phyloP scores from a whole-genome alignment of 805 yeast genomes.

The Suhomyces emberorum region DNA sequence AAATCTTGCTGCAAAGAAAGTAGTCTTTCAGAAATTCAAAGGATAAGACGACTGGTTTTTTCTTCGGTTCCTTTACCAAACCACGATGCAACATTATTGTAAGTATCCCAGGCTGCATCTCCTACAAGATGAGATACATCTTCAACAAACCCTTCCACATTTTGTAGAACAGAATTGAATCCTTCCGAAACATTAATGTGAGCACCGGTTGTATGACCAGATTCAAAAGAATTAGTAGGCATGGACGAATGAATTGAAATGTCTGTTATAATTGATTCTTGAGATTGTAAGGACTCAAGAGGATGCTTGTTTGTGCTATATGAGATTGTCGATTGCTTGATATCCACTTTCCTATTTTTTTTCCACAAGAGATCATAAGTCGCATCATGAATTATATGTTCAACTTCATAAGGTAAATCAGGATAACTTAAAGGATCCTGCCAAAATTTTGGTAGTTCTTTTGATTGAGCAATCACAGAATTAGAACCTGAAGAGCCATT shows the following conservation, averaged over 20 bases:
- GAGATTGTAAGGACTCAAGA: conserved; percentile 18
- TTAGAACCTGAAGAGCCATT: conserved; percentile 46
- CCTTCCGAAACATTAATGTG: too few relatives aligned
- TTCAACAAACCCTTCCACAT: too few relatives aligned
- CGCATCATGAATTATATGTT: conserved; percentile 44
- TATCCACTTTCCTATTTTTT: conserved; percentile 3
- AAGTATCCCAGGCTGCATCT: too few relatives aligned
- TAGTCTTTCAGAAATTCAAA: too few relatives aligned
- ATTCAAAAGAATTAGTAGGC: conserved; percentile 22
- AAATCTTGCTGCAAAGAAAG: too few relatives aligned
- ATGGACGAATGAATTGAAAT: conserved; percentile 20
- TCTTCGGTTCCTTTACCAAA: too few relatives aligned
- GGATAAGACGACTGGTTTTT: too few relatives aligned
- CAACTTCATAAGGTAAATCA: conserved; percentile 44
- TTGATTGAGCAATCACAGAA: conserved; percentile 18
- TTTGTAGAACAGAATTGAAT: too few relatives aligned
- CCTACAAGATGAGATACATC: too few relatives aligned
- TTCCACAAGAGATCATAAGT: conserved; percentile 50
- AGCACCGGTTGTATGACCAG: too few relatives aligned
- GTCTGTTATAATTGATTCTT: conserved; percentile 19
- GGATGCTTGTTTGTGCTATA: conserved; percentile 24
- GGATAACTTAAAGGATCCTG: conserved; percentile 48
- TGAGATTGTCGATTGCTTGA: conserved; percentile 10
- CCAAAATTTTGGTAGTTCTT: conserved; percentile 44
- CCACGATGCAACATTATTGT: too few relatives aligned